Evolutionary conservation across 805 yeast genomes (phyloP), one percentile per base, ranked within the genome.

Genomic region (Blastobotrys parvus): DNA sequence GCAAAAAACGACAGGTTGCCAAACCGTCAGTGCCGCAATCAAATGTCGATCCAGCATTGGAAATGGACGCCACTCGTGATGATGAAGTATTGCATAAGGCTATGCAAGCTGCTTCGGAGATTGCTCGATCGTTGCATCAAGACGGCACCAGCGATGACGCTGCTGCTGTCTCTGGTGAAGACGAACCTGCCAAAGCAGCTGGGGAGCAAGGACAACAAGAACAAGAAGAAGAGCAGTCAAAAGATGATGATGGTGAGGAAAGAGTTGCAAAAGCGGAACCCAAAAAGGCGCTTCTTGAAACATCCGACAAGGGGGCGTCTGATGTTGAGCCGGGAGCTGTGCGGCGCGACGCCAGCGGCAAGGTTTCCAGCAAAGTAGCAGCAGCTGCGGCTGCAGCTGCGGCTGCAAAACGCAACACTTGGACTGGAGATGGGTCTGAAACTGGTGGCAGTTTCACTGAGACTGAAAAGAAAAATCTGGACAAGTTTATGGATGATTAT

Each of bases 401-500:
- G 13, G 23, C 21, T 11, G 38, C 13, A 3, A 20, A 23, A 19
- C 22, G 34, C 16, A 20, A 32, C 13, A 35, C 38, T 11, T 55
- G 59, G 60, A 46, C 49, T 1, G 60, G 60, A 3, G 55, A 55
- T 21, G 59, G 59, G 8, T 38, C 57, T 25, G 60, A 56, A 42
- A 32, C 48, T 10, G 62, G 59, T 11, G 68, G 68, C 1, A 46
- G 67, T 46, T 85, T 85, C 55, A 68, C 82, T 1, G 64, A 61
- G 19, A 83, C 78, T 39, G 97, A 89, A 61, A 71, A 68, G 15
- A 71, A 65, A 17, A 83, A 86, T 0, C 75, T 89, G 48, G 90
- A 86, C 45, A 72, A 73, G 43, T 87, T 84, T 54, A 76, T 89
- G 47, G 63, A 67, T 13, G 81, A 80, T 17, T 90, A 84, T 57